Base-by-base conservation (phyloP, 106 monocot genomes). In the Gastrodia elata region DNA sequence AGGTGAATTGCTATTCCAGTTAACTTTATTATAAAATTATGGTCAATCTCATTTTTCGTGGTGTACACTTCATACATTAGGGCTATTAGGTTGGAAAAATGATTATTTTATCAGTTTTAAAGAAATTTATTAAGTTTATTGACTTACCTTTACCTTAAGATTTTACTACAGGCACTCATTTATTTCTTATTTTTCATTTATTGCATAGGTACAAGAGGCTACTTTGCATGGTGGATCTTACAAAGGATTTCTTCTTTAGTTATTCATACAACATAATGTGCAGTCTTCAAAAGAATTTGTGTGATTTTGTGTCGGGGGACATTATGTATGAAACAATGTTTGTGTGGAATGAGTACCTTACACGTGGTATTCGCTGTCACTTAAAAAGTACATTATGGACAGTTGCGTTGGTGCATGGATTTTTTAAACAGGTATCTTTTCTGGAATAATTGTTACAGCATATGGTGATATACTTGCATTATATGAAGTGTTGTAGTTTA, bases 191-290 rank as follows among this genome's bases (percentile, higher is more conserved):
- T 71, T 80, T 78, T 15, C 44, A 22, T 74, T 84, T 37, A 64
- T 73, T 39, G 46, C 35, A 68, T 71, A 98, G 97, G 87, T 98
- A 98, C 83, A 98, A 98, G 83, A 84, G 82, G 81, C 88, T 98
- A 0, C 82, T 98, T 24, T 80, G 83, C 77, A 80, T 83, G 32
- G 90, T 98, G 81, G 93, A 98, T 80, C 90, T 98, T 40, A 83
- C 97, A 41, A 93, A 93, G 76, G 93, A 93, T 80, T 98, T 98
- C 97, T 98, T 88, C 83, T 98, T 93, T 78, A 98, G 97, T 85
- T 98, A 98, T 78, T 93, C 93, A 59, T 98, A 98, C 81, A 83
- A 88, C 48, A 55, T 98, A 38, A 98, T 98, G 97, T 74, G 78
- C 61, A 93, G 93, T 78, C 83, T 98, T 42, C 97, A 98, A 64